phyloP scores from a whole-genome alignment of 441 rosid species.

The Metrosideros polymorpha region DNA sequence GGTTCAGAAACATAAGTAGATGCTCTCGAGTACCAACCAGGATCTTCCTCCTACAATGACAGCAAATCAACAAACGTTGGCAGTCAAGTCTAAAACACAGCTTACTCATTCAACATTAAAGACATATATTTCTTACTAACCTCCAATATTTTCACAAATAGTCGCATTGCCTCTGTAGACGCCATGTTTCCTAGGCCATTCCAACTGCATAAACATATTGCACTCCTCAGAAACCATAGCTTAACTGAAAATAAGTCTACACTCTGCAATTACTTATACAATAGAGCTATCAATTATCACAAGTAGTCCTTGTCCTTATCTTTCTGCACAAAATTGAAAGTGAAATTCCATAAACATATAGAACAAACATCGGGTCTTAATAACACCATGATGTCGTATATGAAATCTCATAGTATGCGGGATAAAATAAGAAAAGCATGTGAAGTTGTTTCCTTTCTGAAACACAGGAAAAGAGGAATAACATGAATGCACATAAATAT shows the following conservation, averaged over 20 bases:
- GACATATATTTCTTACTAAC: conserved; percentile 17
- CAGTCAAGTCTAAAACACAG: not conserved
- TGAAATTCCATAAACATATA: not conserved
- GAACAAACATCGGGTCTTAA: not conserved
- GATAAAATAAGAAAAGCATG: not conserved
- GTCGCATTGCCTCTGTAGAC: conserved; percentile 98
- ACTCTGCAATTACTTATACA: not conserved
- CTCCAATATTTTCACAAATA: conserved; percentile 98
- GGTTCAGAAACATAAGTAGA: conserved; percentile 70
- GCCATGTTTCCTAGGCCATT: conserved; percentile 91
- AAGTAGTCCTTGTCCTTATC: not conserved
- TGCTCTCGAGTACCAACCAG: conserved; percentile 95
- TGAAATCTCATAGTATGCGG: not conserved
- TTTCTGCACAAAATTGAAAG: not conserved
- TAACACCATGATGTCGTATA: not conserved
- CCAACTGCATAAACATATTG: conserved; percentile 54
- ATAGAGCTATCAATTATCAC: not conserved
- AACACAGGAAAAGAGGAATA: not conserved
- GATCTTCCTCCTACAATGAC: conserved; percentile 77
- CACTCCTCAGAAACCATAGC: conserved; percentile 1
- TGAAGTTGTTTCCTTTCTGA: not conserved
- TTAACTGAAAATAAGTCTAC: not conserved
- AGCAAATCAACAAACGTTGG: not conserved
- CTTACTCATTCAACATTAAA: not conserved
- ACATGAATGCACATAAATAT: not conserved